Evolutionary conservation across 2,329 filamentous ascomycete species (phyloP).

Genomic region (Aspergillus ochraceoroseus): DNA sequence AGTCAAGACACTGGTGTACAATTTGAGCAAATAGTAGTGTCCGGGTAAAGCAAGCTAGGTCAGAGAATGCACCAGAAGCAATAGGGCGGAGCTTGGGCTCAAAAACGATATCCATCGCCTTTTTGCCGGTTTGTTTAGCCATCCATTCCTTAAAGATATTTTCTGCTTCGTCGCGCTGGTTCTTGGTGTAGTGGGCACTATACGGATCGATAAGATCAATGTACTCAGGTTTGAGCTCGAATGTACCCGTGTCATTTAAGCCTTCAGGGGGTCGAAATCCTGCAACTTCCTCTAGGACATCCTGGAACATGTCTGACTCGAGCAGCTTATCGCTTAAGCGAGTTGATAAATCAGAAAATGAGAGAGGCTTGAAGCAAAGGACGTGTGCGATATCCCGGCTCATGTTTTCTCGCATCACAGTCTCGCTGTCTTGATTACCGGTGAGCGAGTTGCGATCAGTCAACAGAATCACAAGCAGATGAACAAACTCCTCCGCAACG

Average conservation of each 20-base stretch:
- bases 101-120: constrained; percentile 77
- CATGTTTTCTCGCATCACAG: constrained; percentile 64
- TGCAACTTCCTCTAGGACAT: constrained; percentile 79
- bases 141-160: constrained; percentile 80
- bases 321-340: constrained; percentile 85
- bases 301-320: constrained; percentile 82
- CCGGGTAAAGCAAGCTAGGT: constrained; percentile 72
- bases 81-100: constrained; percentile 80
- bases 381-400: constrained; percentile 88
- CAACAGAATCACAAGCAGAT: constrained; percentile 82
- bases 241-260: constrained; percentile 85
- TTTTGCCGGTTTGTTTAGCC: constrained; percentile 79
- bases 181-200: constrained; percentile 92
- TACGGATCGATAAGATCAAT: constrained; percentile 91
- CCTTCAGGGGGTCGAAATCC: constrained; percentile 87
- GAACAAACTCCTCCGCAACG: constrained; percentile 91
- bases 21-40: constrained; percentile 85
- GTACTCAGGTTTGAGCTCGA: constrained; percentile 81
- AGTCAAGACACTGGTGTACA: constrained; percentile 81
- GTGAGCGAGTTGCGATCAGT: constrained; percentile 77
- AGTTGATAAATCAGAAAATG: constrained; percentile 83
- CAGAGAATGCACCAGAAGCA: constrained; percentile 67
- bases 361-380: constrained; percentile 91
- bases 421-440: constrained; percentile 34
- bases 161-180: constrained; percentile 93